phyloP scores from a whole-genome alignment of 768 basidiomycete species.

The Termitomyces sp. region DNA sequence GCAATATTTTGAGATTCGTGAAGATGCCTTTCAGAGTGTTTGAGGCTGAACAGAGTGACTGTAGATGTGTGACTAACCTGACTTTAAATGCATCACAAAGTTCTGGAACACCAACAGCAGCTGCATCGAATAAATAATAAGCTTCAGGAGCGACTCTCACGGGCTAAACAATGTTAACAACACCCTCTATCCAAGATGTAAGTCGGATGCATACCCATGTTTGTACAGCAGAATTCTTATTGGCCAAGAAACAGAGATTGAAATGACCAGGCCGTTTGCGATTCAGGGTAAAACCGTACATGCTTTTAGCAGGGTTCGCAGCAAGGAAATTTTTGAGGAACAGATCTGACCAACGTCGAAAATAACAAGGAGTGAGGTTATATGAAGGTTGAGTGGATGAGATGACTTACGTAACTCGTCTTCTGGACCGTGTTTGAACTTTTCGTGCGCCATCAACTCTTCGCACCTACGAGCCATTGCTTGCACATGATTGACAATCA shows the following conservation, averaged over 20 bases:
- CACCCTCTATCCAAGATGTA: neutral
- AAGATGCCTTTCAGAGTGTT: slow-evolving; percentile 51
- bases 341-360: slow-evolving; percentile 52
- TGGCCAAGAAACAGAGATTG: slow-evolving; percentile 89
- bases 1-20: slow-evolving; percentile 72
- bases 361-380: slow-evolving; percentile 1
- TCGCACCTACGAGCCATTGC: slow-evolving; percentile 92
- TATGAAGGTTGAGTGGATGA: neutral
- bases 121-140: slow-evolving; percentile 87
- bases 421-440: slow-evolving; percentile 86
- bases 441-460: slow-evolving; percentile 93
- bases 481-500: slow-evolving; percentile 96
- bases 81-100: slow-evolving; percentile 98
- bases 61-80: slow-evolving; percentile 39
- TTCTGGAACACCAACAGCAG: slow-evolving; percentile 88
- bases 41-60: slow-evolving; percentile 8
- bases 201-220: slow-evolving; percentile 69
- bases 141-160: slow-evolving; percentile 86
- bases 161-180: slow-evolving; percentile 48
- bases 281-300: slow-evolving; percentile 94
- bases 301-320: slow-evolving; percentile 91
- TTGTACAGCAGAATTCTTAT: slow-evolving; percentile 85
- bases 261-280: slow-evolving; percentile 90
- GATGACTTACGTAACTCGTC: slow-evolving; percentile 83
- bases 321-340: slow-evolving; percentile 88